Conservation (phyloP, 2,329 filamentous ascomycete genomes). For the Aspergillus sp. region DNA sequence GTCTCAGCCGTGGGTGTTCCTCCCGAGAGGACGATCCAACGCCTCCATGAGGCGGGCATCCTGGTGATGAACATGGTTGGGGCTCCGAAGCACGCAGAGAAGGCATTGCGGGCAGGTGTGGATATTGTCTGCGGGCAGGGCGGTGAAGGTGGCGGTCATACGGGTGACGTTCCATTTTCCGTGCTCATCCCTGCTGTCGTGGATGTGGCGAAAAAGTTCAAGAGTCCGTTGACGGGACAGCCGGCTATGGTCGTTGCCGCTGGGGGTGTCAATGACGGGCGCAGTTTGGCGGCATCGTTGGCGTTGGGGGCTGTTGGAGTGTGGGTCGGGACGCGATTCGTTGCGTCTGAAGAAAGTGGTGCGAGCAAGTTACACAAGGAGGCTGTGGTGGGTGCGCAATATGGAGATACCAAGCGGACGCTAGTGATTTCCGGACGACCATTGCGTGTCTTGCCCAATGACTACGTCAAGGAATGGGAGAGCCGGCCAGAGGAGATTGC, state of each 20-base stretch:
- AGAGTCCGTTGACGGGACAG: conserved; percentile 60
- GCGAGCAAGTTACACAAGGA: conserved; percentile 77
- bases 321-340: conserved; percentile 92
- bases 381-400: conserved; percentile 69
- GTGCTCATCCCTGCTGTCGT: conserved; percentile 81
- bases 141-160: conserved; percentile 88
- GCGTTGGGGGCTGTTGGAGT: conserved; percentile 84
- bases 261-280: conserved; percentile 76
- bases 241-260: conserved; percentile 78
- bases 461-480: conserved; percentile 79
- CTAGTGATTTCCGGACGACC: conserved; percentile 76
- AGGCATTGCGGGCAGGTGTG: conserved; percentile 76
- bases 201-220: conserved; percentile 68
- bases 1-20: conserved; percentile 85
- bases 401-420: conserved; percentile 72
- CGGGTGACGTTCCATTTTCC: conserved; percentile 76
- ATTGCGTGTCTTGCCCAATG: conserved; percentile 70
- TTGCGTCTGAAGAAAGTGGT: conserved; percentile 71
- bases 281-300: conserved; percentile 68
- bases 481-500: conserved; percentile 63
- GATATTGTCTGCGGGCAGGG: conserved; percentile 91
- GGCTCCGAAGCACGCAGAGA: conserved; percentile 80
- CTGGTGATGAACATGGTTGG: conserved; percentile 97
- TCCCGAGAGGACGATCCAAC: conserved; percentile 61
- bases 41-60: conserved; percentile 70